Conservation (phyloP, 345 rosid species). For the Isatis tinctoria region DNA sequence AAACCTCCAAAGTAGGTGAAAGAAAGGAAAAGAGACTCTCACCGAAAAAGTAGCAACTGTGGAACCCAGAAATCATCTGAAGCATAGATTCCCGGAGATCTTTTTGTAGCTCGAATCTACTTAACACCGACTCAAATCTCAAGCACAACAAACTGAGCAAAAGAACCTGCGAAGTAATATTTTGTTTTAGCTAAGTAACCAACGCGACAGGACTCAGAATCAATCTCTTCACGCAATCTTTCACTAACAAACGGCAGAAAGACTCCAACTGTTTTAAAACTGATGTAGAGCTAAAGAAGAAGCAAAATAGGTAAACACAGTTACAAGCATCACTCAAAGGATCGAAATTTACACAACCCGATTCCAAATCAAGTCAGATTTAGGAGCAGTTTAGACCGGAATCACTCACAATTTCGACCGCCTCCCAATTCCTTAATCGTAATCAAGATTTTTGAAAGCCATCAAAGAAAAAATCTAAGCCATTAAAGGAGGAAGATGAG, state of each 20-base stretch:
- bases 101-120: slow-evolving; percentile 35
- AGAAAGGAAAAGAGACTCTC: slow-evolving; percentile 17
- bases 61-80: slow-evolving; percentile 48
- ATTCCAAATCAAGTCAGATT: no score
- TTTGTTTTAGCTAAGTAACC: slow-evolving; percentile 60
- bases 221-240: slow-evolving; percentile 31
- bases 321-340: no score
- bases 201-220: slow-evolving; percentile 37
- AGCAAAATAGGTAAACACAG: no score
- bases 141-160: slow-evolving; percentile 53
- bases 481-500: no score
- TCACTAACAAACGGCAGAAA: slow-evolving; percentile 53
- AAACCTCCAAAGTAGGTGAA: background rate
- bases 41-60: slow-evolving; percentile 55
- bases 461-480: no score
- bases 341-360: no score
- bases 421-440: no score
- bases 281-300: no score
- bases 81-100: slow-evolving; percentile 40
- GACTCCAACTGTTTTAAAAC: no score
- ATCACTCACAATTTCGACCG: no score
- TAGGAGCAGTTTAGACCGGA: no score
- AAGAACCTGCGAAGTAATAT: slow-evolving; percentile 57
- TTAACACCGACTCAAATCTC: slow-evolving; percentile 38
- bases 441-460: no score